A percentile compares a stretch with the other conserved stretches of the same genome.
These are phyloP conservation scores for Rhodamnia rubescens DNA, from an alignment of 345 rosid genomes.

Conservation along the genomic window DNA sequence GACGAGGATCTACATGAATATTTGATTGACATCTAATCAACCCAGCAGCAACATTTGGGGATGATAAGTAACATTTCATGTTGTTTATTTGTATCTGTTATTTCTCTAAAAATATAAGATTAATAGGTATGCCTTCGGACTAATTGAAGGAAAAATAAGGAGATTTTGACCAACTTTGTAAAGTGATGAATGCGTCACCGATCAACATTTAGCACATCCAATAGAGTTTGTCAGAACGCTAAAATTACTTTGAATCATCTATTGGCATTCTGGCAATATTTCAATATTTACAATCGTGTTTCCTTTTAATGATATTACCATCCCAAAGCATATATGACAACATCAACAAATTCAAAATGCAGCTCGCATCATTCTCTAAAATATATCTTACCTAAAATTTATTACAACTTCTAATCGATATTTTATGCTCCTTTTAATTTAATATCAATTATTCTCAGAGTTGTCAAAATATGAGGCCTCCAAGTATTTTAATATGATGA, in stretches of 20 bases:
- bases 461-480: neutral
- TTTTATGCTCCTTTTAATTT: neutral
- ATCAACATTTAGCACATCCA: neutral
- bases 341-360: neutral
- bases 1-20: neutral
- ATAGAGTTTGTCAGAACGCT: neutral
- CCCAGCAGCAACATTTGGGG: neutral
- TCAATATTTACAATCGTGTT: neutral
- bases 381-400: neutral
- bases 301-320: neutral
- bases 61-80: neutral
- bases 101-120: neutral
- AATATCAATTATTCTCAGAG: neutral
- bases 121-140: neutral
- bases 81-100: neutral
- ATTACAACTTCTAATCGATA: neutral
- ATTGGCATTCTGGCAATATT: neutral
- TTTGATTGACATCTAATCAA: neutral
- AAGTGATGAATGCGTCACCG: neutral
- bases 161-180: neutral
- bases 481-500: neutral
- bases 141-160: neutral
- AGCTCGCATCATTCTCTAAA: neutral
- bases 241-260: neutral
- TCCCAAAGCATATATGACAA: neutral